Conservation (phyloP, 192 early-diverging fungal species). For the Chytriomyces confervae region DNA sequence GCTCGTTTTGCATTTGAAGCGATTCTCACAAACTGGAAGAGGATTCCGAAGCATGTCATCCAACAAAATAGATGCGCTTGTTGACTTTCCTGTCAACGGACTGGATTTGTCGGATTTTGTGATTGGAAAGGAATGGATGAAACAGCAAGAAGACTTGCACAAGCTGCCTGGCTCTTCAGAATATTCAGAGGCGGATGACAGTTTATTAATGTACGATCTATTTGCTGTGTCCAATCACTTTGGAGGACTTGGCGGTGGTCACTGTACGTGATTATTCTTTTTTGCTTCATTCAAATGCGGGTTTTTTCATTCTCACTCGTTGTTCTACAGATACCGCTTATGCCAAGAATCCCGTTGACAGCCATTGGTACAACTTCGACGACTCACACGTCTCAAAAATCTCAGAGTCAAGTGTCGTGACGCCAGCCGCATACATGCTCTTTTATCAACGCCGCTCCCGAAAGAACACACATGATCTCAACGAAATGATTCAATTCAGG, state of each 20-base stretch:
- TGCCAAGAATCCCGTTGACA: constrained; percentile 69
- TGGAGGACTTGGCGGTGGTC: constrained; percentile 82
- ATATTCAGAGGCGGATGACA: constrained; percentile 18
- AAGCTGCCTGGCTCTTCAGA: not conserved
- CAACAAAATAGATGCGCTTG: constrained; percentile 76
- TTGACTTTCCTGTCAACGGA: constrained; percentile 71
- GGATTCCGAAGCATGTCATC: constrained; percentile 57
- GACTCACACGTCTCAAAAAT: constrained; percentile 67
- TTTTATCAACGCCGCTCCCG: constrained; percentile 61
- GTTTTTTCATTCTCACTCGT: not conserved
- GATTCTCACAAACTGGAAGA: constrained; percentile 69
- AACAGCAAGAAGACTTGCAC: constrained; percentile 21
- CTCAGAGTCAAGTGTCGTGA: constrained; percentile 52
- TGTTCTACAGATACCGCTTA: constrained; percentile 72
- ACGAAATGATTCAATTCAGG: constrained; percentile 15
- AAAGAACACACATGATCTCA: constrained; percentile 16
- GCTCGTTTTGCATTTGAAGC: constrained; percentile 82
- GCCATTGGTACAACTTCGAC: constrained; percentile 82
- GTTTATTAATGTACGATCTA: constrained; percentile 64
- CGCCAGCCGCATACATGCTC: constrained; percentile 64
- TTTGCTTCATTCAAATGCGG: not conserved
- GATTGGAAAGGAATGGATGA: constrained; percentile 32
- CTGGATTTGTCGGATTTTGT: constrained; percentile 65
- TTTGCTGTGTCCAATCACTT: constrained; percentile 82
- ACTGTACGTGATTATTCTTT: constrained; percentile 53